Evolutionary conservation across 768 basidiomycete genomes (phyloP).

Genomic region (Calocera viscosa): DNA sequence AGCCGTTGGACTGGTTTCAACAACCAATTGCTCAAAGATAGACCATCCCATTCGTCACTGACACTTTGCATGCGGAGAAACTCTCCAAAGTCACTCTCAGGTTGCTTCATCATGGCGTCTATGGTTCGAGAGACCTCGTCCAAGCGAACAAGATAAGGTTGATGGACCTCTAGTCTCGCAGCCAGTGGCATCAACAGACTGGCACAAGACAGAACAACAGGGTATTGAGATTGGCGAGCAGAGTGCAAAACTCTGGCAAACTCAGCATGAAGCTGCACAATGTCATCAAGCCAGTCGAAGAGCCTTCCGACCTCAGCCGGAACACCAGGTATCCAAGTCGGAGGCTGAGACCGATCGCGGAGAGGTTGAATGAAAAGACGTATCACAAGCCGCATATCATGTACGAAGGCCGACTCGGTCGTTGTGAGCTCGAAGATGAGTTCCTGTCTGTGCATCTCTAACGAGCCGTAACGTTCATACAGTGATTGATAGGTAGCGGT

Average conservation of each 20-base stretch:
- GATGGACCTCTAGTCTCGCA: conserved; percentile 63
- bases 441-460: conserved; percentile 52
- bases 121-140: conserved; percentile 46
- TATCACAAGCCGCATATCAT: conserved; percentile 51
- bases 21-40: conserved; percentile 55
- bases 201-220: conserved; percentile 43
- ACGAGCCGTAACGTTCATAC: conserved; percentile 31
- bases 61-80: conserved; percentile 52
- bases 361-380: conserved; percentile 67
- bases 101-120: conserved; percentile 36
- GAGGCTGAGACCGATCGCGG: conserved; percentile 43
- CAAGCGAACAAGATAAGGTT: conserved; percentile 69
- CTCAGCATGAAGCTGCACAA: conserved; percentile 60
- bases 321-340: conserved; percentile 68
- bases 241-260: conserved; percentile 41
- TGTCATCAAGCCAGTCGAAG: conserved; percentile 83
- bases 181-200: conserved; percentile 50
- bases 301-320: conserved; percentile 55
- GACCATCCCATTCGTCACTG: conserved; percentile 41
- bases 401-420: conserved; percentile 57
- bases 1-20: conserved; percentile 65
- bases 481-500: conserved; percentile 29
- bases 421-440: conserved; percentile 55
- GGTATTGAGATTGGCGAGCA: conserved; percentile 32
- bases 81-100: conserved; percentile 66